phyloP scores from a whole-genome alignment of 495 filamentous ascomycete genomes.

The Hypoxylon trugodes region DNA sequence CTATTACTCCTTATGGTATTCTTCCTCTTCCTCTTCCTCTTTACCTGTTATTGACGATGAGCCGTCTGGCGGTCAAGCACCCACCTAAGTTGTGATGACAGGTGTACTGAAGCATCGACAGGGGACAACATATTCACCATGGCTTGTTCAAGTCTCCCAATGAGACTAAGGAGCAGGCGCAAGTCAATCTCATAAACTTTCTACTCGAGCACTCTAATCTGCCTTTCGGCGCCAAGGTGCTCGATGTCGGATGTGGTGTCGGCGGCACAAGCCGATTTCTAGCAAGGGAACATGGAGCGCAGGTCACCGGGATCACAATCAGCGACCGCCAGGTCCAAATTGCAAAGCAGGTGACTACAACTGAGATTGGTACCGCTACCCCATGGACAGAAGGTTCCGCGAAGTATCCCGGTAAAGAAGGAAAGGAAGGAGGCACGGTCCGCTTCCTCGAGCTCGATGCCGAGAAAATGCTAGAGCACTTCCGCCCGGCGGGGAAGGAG shows the following conservation, averaged over 20 bases:
- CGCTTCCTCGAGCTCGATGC: conserved; percentile 65
- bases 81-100: neutral
- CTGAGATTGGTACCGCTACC: conserved; percentile 36
- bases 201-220: conserved; percentile 57
- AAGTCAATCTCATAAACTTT: conserved; percentile 59
- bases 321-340: conserved; percentile 63
- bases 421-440: conserved; percentile 47
- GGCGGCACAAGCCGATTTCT: conserved; percentile 64
- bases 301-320: conserved; percentile 66
- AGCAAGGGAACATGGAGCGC: conserved; percentile 53
- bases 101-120: conserved; percentile 28
- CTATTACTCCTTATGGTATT: conserved; percentile 61
- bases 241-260: conserved; percentile 66
- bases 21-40: neutral
- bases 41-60: neutral
- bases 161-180: conserved; percentile 59
- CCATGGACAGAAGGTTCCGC: conserved; percentile 36
- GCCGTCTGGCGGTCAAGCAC: neutral
- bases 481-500: conserved; percentile 39
- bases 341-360: conserved; percentile 52
- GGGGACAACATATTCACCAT: conserved; percentile 70
- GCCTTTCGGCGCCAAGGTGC: conserved; percentile 46
- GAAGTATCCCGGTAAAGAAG: conserved; percentile 40
- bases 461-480: conserved; percentile 64
- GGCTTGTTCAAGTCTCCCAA: conserved; percentile 57